Base-by-base conservation (phyloP, 768 basidiomycete genomes). In the Neoboletus subvelutipes region DNA sequence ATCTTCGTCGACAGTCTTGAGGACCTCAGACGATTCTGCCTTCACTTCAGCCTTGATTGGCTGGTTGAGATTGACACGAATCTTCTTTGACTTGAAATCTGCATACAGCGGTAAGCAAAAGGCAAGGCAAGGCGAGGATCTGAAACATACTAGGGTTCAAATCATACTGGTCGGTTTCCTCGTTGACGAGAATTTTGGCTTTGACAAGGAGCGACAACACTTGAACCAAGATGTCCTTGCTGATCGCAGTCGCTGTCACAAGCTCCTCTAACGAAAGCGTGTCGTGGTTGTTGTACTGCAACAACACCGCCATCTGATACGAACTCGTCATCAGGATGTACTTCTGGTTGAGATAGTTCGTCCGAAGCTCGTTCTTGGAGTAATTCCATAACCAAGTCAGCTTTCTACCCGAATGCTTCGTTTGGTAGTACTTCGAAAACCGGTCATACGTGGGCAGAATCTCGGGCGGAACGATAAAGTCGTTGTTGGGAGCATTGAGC, bases 361-460 rank as follows among this genome's bases (percentile, higher is more conserved):
- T 95, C 54, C 89, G 85, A 7, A 99, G 82, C 71, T 99, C 97
- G 75, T 95, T 95, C 78, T 96, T 96, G 54, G 88, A 94, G 71
- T 95, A 92, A 67, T 98, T 96, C 97, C 97, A 99, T 11, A 98
- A 76, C 96, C 96, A 99, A 0, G 92, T 95, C 42, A 99, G 81
- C 69, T 96, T 96, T 58, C 96, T 88, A 15, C 94, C 96, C 3
- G 88, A 91, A 72, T 96, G 93, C 72, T 95, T 94, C 68, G 85
- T 86, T 68, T 92, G 90, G 72, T 98, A 98, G 77, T 94, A 98
- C 58, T 86, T 85, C 60, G 86, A 84, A 80, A 98, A 99, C 43
- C 92, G 85, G 56, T 95, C 89, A 70, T 95, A 94, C 9, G 90
- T 92, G 22, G 90, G 81, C 20, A 86, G 77, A 57, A 99, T 87